Base-by-base conservation (phyloP, 148 eudicot genomes). In the Rhododendron henanense region DNA sequence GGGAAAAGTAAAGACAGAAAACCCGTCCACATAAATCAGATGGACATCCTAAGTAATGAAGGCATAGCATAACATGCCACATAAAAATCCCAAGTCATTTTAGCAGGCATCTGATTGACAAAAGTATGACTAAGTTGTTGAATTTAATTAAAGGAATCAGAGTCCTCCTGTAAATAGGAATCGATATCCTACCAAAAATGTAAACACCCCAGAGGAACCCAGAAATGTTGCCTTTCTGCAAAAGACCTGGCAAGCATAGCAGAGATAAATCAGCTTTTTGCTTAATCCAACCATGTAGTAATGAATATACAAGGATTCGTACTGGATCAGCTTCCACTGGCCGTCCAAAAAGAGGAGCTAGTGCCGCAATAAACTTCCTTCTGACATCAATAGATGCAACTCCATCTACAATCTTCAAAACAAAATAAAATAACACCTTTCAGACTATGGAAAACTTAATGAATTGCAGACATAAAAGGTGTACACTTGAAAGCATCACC, bases 251-350 rank as follows among this genome's bases (percentile, higher is more conserved):
- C 67, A 88, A 86, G 74, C 79, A 81, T 75, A 86, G 67, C 51
- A 86, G 75, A 55, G 55, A 41, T 47, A 84, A 44, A 83, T 84
- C 31, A 88, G 78, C 45, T 80, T 41, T 75, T 76, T 50, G 51
- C 55, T 9, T 81, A 75, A 78, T 61, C 51, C 44, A 31, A 77
- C 10, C 57, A 55, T 71, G 86, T 79, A 82, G 74, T 83, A 41
- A 76, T n/a, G 33, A 35, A 80, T 51, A 23, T 16, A 67, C 74
- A 78, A 59, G 39, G 50, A 79, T n/a, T 47, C 92, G 85, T 79
- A 96, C 99, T 41, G 98, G 91, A 90, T 96, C 99, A 90, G 99
- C 97, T 92, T 96, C 99, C 84, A 96, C 75, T 53, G 98, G 98
- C 84, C 98, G 92, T 84, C 98, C 99, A 86, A 95, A 92, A 50